Conservation (phyloP, 352 stramenopile species). For the Globisporangium emineosum region DNA sequence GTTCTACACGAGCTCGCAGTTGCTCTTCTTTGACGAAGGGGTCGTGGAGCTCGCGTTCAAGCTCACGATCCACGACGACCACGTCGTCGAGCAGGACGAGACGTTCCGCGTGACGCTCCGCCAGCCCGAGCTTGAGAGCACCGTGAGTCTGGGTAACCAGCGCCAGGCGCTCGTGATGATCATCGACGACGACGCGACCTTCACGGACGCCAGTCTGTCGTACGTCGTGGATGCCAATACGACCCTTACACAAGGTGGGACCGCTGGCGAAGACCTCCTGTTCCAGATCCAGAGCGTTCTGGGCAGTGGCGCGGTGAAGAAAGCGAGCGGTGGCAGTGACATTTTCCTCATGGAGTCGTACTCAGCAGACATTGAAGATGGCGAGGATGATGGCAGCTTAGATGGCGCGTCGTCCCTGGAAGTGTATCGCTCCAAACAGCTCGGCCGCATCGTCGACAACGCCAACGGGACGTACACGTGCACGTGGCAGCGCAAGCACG, state of each 20-base stretch:
- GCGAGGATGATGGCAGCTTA: neutral
- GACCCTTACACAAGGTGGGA: conserved; percentile 30
- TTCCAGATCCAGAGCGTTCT: conserved; percentile 61
- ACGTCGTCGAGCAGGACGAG: conserved; percentile 61
- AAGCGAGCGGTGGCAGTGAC: conserved; percentile 19
- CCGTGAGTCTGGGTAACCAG: conserved; percentile 54
- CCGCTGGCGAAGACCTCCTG: conserved; percentile 36
- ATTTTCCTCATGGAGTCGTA: conserved; percentile 45
- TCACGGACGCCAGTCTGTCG: conserved; percentile 39
- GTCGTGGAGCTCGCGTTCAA: conserved; percentile 87
- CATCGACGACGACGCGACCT: conserved; percentile 51
- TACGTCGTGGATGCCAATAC: conserved; percentile 28
- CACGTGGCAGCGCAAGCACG: conserved; percentile 42
- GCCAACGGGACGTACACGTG: conserved; percentile 36
- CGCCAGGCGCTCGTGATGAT: conserved; percentile 66
- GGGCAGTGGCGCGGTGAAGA: conserved; percentile 28
- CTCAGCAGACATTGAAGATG: conserved; percentile 16
- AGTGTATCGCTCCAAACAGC: conserved; percentile 22
- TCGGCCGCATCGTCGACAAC: conserved; percentile 25
- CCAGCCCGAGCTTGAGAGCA: conserved; percentile 22
- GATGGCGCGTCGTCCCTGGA: conserved; percentile 8
- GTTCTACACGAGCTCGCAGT: conserved; percentile 84
- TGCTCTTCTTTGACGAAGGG: conserved; percentile 73
- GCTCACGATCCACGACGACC: conserved; percentile 92
- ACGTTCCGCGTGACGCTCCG: conserved; percentile 59